Evolutionary conservation across 345 rosid genomes (phyloP).

Genomic region (Zanthoxylum bungeanum): DNA sequence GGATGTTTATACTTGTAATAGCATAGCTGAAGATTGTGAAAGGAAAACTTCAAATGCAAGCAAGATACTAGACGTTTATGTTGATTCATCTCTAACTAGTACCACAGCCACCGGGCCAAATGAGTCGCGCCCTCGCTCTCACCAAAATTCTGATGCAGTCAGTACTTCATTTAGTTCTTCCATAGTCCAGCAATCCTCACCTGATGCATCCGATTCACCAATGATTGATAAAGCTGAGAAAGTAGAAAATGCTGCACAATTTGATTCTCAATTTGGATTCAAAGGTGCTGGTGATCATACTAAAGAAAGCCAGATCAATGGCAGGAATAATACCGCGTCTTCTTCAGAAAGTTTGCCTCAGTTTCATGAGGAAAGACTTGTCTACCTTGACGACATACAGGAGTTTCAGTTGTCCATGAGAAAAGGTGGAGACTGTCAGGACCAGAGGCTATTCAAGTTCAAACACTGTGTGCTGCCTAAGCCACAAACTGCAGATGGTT

Average conservation of each 20-base stretch:
- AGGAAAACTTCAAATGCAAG: slow-evolving; percentile 12
- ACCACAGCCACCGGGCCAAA: neutral
- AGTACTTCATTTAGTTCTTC: slow-evolving; percentile 27
- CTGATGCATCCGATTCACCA: slow-evolving; percentile 15
- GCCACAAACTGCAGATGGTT: neutral
- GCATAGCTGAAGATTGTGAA: neutral
- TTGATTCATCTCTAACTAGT: slow-evolving; percentile 16
- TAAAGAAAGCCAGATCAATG: slow-evolving; percentile 11
- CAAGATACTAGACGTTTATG: slow-evolving; percentile 11
- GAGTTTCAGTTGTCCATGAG: slow-evolving; percentile 36
- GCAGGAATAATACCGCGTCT: slow-evolving; percentile 14
- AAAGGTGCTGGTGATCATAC: neutral
- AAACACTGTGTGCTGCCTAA: slow-evolving; percentile 16
- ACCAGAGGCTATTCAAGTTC: slow-evolving; percentile 61
- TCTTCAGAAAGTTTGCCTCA: slow-evolving; percentile 41
- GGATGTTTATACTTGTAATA: neutral
- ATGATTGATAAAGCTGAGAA: slow-evolving; percentile 3
- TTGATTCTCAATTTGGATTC: neutral
- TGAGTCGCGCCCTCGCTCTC: neutral
- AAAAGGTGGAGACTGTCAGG: slow-evolving; percentile 35
- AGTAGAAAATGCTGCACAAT: neutral
- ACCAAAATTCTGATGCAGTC: slow-evolving; percentile 15
- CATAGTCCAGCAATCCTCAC: slow-evolving; percentile 28
- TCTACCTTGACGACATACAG: slow-evolving; percentile 52
- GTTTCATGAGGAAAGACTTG: slow-evolving; percentile 30